These are phyloP conservation scores for Vitis hybrid DNA, from an alignment of 177 flowering plant genomes.

Conservation along the genomic window DNA sequence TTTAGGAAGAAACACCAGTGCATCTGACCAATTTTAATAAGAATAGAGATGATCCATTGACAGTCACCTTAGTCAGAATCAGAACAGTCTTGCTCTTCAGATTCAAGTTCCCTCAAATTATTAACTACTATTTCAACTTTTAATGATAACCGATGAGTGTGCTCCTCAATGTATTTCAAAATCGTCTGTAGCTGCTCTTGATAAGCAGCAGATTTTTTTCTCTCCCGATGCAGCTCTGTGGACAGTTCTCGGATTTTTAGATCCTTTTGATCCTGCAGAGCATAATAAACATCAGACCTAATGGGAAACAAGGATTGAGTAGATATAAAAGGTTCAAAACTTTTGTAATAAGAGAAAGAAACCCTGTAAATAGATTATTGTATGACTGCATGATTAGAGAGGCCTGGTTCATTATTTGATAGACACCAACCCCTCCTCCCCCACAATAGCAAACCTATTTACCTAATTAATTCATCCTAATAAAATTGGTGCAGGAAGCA, in stretches of 20 bases:
- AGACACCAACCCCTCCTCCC: no score
- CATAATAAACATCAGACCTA: not conserved
- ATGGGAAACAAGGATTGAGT: not conserved
- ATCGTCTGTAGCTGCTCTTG: constrained; percentile 1
- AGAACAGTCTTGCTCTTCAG: no score
- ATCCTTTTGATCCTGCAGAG: constrained; percentile 7
- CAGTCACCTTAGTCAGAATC: no score
- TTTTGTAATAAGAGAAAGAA: not conserved
- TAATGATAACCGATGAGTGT: not conserved
- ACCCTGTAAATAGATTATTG: not conserved
- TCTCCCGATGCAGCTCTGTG: constrained; percentile 6
- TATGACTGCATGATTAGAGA: not conserved
- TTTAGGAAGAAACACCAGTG: no score
- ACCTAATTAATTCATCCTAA: no score
- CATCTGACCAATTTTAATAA: no score
- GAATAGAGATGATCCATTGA: no score
- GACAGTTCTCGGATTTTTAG: constrained; percentile 3
- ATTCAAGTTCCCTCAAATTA: no score
- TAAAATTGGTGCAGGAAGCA: no score
- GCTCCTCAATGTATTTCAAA: constrained; percentile 5
- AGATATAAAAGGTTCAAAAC: not conserved
- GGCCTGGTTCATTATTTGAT: not conserved
- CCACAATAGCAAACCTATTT: not conserved
- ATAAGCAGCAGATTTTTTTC: constrained; percentile 7
- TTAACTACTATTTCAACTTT: no score